Base-by-base conservation (phyloP, 768 basidiomycete genomes). In the Stropharia rugosoannulata region DNA sequence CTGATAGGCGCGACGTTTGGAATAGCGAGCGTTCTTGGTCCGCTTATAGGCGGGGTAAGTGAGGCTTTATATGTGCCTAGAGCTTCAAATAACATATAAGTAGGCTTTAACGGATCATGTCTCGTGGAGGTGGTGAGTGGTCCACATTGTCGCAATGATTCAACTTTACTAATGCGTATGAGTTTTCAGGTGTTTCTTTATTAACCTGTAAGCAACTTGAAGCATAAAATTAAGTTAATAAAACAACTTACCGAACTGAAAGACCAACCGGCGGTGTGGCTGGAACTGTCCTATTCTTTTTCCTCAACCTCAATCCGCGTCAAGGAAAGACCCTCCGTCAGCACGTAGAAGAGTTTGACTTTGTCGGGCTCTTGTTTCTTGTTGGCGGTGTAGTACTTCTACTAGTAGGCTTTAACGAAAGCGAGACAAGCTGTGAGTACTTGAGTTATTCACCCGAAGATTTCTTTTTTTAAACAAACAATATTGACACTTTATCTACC, bases 1-100 rank as follows among this genome's bases (percentile, higher is more conserved):
- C 70, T 85, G 2, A 71, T 92, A 41, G 90, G 81, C 15, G 86
- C 90, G 0, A 89, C 89, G 0, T 94, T 89, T 85, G 93, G 92
- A 5, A 79, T 81, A 62, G 80, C 80, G n/a, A 80, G 86, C 56
- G 83, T 89, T 18, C 59, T 89, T 11, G 90, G 93, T 0, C 93
- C 93, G 2, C 75, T 97, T 11, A 69, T 95, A 12, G 93, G 93
- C 54, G 93, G 92, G 55, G 89, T 89, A 68, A 74, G 86, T 68
- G 6, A 36, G 16, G 7, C 19, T 9, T 29, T 22, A 32, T 25
- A 13, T 9, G 29, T 37, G 22, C 40, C 22, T 7, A 47, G n/a
- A 43, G 32, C 41, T 46, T 52, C 56, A 57, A 25, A 36, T 50
- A 5, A 40, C 59, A 53, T 32, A 32, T 32, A 32, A 25, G 40